Evolutionary conservation across 1,284 basidiomycete genomes (phyloP), one percentile per base, ranked within the genome.

Genomic region (Agroathelia rolfsii): DNA sequence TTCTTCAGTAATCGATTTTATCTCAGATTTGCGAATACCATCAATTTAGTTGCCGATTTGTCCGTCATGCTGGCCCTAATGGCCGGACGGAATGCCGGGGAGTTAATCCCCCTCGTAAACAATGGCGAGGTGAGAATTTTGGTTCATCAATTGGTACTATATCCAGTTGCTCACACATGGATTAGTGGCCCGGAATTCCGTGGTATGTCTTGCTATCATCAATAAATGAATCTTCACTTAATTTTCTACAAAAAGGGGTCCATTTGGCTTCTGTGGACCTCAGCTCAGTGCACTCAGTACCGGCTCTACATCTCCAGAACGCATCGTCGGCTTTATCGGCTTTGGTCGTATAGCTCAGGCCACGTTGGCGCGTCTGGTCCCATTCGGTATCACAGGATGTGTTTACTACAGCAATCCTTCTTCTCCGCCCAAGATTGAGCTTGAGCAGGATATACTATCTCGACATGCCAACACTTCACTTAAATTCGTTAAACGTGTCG

Each of bases 271-370:
- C 43, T 85, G 78, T 43, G 89, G 88, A 0, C 81, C 79, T 1
- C 82, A 88, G 50, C 55, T 86, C 5, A 79, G 77, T 52, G 56
- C 72, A 50, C 55, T 86, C 5, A 79, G 77, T 52, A 56, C 72
- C 0, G 66, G 69, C 1, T 47, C 57, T 1, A 53, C 66, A 24
- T 62, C 70, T 7, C 66, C 67, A 2, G 64, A 52, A 1, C 70
- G 80, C 36, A 92, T 79, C 2, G 72, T 81, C 3, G 92, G 90
- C 0, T 94, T 97, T 60, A 62, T 96, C 19, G 93, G 94, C 6
- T 96, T 96, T 47, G 94, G 93, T 4, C 78, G 92, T 28, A 95
- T 94, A 44, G 76, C 87, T 0, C 85, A 89, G 45, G 78, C 79
- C 3, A 83, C 79, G 0, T 67, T 90, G 26, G 58, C 69, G 6